These are phyloP conservation scores for Neofusicoccum sp. DNA, from an alignment of 2,329 filamentous ascomycete species.

Conservation along the genomic window DNA sequence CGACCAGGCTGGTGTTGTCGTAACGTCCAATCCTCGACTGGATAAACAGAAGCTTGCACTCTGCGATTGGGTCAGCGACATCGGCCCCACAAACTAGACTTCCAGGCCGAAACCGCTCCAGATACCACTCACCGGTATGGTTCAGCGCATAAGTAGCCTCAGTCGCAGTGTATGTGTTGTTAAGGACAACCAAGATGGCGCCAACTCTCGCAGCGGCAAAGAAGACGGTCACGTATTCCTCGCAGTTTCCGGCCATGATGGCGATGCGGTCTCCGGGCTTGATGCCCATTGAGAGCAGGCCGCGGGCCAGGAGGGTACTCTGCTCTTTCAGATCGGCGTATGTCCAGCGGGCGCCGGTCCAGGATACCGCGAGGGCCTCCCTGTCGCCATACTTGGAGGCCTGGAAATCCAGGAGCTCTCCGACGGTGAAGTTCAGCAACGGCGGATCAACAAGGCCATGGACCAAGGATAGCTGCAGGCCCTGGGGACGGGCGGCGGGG, in stretches of 20 bases:
- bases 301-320: constrained; percentile 43
- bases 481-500: constrained; percentile 10
- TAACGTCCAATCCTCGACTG: constrained; percentile 68
- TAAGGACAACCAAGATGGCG: constrained; percentile 69
- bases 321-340: constrained; percentile 50
- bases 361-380: constrained; percentile 68
- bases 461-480: constrained; percentile 55
- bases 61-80: constrained; percentile 41
- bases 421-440: constrained; percentile 71
- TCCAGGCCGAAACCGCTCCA: background rate
- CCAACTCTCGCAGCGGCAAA: constrained; percentile 64
- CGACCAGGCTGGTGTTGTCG: constrained; percentile 64
- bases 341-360: constrained; percentile 74
- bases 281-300: constrained; percentile 66
- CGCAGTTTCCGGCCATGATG: constrained; percentile 69
- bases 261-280: constrained; percentile 70
- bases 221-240: constrained; percentile 66
- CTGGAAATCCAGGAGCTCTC: constrained; percentile 72
- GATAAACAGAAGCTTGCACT: constrained; percentile 73
- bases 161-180: constrained; percentile 77
- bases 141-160: constrained; percentile 72
- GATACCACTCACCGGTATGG: constrained; percentile 61
- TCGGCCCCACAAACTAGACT: background rate
- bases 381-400: constrained; percentile 60
- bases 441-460: constrained; percentile 70